phyloP scores from a whole-genome alignment of 495 filamentous ascomycete species.

The Aspergillus sclerotiicarbonarius region DNA sequence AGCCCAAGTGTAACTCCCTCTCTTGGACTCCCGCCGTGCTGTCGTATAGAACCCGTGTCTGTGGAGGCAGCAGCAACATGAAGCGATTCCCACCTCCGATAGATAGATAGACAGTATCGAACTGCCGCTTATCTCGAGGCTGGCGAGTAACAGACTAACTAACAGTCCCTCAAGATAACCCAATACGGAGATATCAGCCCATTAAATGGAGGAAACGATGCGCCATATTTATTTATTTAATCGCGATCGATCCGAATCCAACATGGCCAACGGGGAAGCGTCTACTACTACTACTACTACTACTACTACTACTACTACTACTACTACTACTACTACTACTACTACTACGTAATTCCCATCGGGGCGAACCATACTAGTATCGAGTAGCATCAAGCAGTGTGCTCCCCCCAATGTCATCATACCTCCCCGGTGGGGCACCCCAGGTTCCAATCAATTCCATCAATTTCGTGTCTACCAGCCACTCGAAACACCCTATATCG shows the following conservation, averaged over 20 bases:
- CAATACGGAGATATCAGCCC: neutral
- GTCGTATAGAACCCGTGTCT: too few relatives aligned
- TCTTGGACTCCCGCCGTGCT: too few relatives aligned
- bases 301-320: too few relatives aligned
- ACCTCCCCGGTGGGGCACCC: neutral
- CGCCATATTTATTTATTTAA: neutral
- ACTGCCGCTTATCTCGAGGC: too few relatives aligned
- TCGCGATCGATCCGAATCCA: neutral
- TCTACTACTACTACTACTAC: too few relatives aligned
- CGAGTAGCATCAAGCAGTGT: neutral
- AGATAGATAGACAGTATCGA: too few relatives aligned
- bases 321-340: too few relatives aligned
- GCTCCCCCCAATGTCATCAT: constrained; percentile 7
- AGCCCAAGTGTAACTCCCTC: too few relatives aligned
- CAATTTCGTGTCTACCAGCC: constrained; percentile 2
- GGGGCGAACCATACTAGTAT: neutral
- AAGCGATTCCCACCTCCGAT: too few relatives aligned
- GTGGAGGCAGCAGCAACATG: too few relatives aligned
- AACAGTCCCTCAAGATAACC: neutral
- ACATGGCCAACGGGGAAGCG: neutral
- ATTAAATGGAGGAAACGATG: neutral
- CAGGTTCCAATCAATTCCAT: constrained; percentile 14
- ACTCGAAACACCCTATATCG: neutral
- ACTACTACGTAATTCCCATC: constrained; percentile 7
- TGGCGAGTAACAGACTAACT: too few relatives aligned